Base-by-base conservation (phyloP, 768 basidiomycete genomes). In the Amanita thiersii region DNA sequence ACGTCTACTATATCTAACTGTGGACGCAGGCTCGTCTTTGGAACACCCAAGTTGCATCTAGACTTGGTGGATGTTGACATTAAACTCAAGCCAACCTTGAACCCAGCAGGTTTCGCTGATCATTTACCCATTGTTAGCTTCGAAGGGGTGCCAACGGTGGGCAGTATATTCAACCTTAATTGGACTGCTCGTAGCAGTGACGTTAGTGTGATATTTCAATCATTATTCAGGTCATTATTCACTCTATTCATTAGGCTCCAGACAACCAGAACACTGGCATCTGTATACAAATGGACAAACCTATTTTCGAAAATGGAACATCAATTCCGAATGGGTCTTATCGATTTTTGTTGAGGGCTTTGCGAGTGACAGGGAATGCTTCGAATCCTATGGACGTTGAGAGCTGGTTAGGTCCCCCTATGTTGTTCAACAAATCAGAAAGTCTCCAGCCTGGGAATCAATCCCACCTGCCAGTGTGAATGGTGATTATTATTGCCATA, bases 161-260 rank as follows among this genome's bases (percentile, higher is more conserved):
- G 79, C 10, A 57, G 69, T 12, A 50, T 82, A 3, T 61, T 59
- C 23, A 69, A 75, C 43, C 50, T 63, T 9, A 63, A 69, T 42
- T 78, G 67, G 53, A 50, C 70, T 29, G 55, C 69, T 8, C 65
- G 79, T 29, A 73, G 72, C 52, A 56, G 60, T 38, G 62, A 66
- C 39, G 67, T 72, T 55, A 19, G 67, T 47, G 37, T 44, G 15
- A 19, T 30, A 21, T 4, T 15, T 2, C 11, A n/a, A 11, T 28
- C 31, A 7, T 28, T 28, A 5, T 30, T 20, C 17, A 5, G 43
- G 6, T 11, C 25, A 2, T 17, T 30, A 30, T 20, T 19, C 39
- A 29, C 18, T 8, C 31, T 29, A 24, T 15, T 12, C 57, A 68
- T 46, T 75, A 43, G 72, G 66, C 77, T 63, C 4, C 47, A 47